Percentiles rank a stretch among this genome's conserved stretches.
Conservation (phyloP, 169 alveolate species). For the Plasmodium cynomolgi region DNA sequence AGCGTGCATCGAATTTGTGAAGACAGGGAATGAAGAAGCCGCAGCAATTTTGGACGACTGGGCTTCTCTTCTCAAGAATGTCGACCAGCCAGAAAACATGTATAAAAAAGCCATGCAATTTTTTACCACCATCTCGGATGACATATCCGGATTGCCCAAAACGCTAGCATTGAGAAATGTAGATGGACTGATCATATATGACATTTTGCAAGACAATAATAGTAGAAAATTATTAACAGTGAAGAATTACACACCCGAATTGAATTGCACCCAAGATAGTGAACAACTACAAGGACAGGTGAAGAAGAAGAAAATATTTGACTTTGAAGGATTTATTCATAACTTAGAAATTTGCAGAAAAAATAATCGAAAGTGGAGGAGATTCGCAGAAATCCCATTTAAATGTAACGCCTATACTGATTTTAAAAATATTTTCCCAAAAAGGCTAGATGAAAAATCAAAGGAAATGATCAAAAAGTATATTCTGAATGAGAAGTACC, state of each 20-base stretch:
- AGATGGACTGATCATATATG: conserved; percentile 67
- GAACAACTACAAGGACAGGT: neutral
- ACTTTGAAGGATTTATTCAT: conserved; percentile 52
- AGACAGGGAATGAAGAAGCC: conserved; percentile 78
- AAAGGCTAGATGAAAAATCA: conserved; percentile 48
- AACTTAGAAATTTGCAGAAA: conserved; percentile 68
- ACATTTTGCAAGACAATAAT: conserved; percentile 31
- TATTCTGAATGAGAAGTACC: conserved; percentile 71
- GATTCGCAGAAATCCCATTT: conserved; percentile 30
- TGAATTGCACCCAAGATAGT: neutral
- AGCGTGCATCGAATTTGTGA: conserved; percentile 80
- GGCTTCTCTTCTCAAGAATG: conserved; percentile 72
- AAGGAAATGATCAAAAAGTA: conserved; percentile 74
- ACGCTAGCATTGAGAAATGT: conserved; percentile 65
- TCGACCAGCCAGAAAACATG: conserved; percentile 76
- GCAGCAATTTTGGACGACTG: conserved; percentile 79
- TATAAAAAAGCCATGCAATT: conserved; percentile 75
- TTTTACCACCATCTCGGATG: conserved; percentile 70
- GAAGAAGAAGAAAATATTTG: conserved; percentile 41
- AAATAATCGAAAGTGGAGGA: conserved; percentile 66
- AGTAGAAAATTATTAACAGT: conserved; percentile 23
- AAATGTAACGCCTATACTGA: conserved; percentile 65
- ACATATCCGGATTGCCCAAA: conserved; percentile 47
- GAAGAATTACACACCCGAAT: conserved; percentile 3
- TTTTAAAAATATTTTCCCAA: conserved; percentile 58